Evolutionary conservation across 208 protist species (phyloP), one percentile per base, ranked within the genome.

Genomic region (Novymonas esmeraldas): DNA sequence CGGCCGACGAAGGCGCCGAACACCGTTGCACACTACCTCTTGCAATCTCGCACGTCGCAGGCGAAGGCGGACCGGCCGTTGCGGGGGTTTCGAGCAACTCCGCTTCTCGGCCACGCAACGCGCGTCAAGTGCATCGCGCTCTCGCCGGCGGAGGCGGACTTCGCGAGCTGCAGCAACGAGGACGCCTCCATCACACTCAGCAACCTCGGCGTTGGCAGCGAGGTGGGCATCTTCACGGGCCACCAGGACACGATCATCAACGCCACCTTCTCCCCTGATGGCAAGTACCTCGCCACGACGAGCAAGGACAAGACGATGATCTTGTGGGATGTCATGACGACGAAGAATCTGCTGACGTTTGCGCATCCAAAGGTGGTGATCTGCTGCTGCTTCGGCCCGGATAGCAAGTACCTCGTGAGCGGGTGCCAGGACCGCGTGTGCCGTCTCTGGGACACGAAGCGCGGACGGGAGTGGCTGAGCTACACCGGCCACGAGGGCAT

Each of bases 351-450:
- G 36, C 73, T 86, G 14, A 84, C 78, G 42, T 88, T 93, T 34
- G 57, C 76, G 46, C 92, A 97, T 61, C 80, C 82, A 10, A 93
- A 92, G 64, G 88, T 94, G 29, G 90, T 95, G 22, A 95, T 97
- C 60, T 97, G 92, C 73, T 97, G 92, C 64, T 83, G 81, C 64
- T 97, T 97, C 65, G 73, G 73, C n/a, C 85, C 87, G 3, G 90
- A 97, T 58, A 89, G 85, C 73, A 92, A 89, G 61, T 84, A 76
- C 46, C 55, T 97, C 7, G 88, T 90, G 16, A 91, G 87, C 46
- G 92, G 92, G 7, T 97, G 89, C 59, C 90, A 97, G 54, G 92
- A 97, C 73, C 85, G 89, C 31, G 70, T 93, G 9, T 97, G 92
- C 72, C 87, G 90, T 4, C 42, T 97, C 20, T 97, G 89, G 88